These are phyloP conservation scores for Emydomyces testavorans DNA, from an alignment of 2,329 filamentous ascomycete genomes.

Conservation along the genomic window DNA sequence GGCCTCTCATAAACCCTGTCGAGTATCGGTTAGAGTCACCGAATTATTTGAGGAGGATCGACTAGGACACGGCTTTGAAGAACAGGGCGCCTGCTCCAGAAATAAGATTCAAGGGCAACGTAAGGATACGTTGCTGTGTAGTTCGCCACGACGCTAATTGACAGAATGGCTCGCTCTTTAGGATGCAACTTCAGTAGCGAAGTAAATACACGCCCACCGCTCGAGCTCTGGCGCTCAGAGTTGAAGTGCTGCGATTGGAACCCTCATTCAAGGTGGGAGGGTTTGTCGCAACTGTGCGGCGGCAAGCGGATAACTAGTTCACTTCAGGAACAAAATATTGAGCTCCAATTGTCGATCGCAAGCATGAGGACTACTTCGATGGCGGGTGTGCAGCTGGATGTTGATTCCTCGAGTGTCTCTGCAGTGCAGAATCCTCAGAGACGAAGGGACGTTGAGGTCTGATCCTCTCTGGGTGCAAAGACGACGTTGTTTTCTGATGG, in stretches of 20 bases:
- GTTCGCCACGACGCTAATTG: constrained; percentile 5
- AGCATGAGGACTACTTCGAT: not conserved
- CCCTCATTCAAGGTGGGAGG: constrained; percentile 3
- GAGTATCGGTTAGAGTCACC: not conserved
- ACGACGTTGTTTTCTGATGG: constrained; percentile 5
- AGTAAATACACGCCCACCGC: not conserved
- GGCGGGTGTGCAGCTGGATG: not conserved
- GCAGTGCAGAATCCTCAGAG: not conserved
- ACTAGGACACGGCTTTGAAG: not conserved
- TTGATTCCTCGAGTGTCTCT: not conserved
- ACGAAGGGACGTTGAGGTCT: constrained; percentile 1
- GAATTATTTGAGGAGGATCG: not conserved
- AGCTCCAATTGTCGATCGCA: constrained; percentile 4
- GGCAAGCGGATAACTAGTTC: constrained; percentile 3
- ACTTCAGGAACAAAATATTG: constrained; percentile 4
- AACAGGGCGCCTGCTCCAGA: not conserved
- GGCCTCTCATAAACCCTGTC: not conserved
- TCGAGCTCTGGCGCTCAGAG: constrained; percentile 2
- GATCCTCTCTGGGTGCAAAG: not conserved
- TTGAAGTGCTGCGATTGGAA: constrained; percentile 2
- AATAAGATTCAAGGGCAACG: not conserved
- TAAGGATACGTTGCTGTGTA: not conserved
- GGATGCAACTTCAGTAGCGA: not conserved
- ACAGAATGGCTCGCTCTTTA: not conserved
- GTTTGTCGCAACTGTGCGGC: not conserved